Evolutionary conservation across 106 monocot genomes (phyloP).

Genomic region (Vanilla planifolia): DNA sequence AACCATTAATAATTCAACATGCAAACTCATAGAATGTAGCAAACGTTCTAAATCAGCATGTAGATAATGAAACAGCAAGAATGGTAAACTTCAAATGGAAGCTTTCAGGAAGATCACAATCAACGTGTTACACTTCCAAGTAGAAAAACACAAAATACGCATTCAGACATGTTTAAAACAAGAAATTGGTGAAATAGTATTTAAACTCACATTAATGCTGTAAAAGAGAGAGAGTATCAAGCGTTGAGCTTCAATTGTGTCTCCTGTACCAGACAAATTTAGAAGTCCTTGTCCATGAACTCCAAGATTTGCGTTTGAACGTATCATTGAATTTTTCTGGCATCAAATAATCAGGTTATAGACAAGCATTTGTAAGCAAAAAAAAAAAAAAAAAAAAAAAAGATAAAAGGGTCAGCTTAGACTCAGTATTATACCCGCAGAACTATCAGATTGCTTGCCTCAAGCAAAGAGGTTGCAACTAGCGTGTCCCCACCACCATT

Average conservation of each 20-base stretch:
- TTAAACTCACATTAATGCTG: conserved; percentile 79
- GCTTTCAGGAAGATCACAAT: no score
- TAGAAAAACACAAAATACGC: neutral
- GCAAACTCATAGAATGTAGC: no score
- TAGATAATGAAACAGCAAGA: no score
- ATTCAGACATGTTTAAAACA: neutral
- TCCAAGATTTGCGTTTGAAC: conserved; percentile 89
- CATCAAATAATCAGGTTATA: conserved; percentile 6
- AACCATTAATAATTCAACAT: no score
- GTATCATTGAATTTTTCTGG: conserved; percentile 88
- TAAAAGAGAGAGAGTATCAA: conserved; percentile 90
- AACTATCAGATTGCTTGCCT: conserved; percentile 97
- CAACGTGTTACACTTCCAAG: no score
- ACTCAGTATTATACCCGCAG: conserved; percentile 45
- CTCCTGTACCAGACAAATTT: conserved; percentile 86
- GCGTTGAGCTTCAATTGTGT: conserved; percentile 88
- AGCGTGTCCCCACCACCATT: conserved; percentile 80
- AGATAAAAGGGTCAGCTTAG: neutral
- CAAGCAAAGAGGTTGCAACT: conserved; percentile 85
- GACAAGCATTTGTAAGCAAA: neutral
- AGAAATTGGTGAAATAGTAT: neutral
- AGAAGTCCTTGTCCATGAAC: conserved; percentile 96
- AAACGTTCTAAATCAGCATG: no score
- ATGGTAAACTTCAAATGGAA: no score
- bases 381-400: neutral